Evolutionary conservation across 2,329 filamentous ascomycete genomes (phyloP).

Genomic region (Drechslerella coelobrocha): DNA sequence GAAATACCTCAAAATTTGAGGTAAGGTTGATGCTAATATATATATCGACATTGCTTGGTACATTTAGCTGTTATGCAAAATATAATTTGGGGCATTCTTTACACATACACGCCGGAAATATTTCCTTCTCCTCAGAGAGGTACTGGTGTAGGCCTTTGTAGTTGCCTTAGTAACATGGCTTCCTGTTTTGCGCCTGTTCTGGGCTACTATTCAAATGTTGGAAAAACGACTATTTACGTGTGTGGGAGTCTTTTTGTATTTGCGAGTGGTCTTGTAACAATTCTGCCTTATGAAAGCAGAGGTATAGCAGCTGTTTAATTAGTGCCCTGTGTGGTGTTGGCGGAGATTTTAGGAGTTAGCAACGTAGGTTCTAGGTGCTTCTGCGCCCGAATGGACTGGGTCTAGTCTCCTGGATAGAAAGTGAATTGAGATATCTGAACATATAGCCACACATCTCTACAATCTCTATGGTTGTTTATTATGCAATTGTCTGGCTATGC

Average conservation of each 20-base stretch:
- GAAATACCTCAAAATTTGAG: constrained; percentile 62
- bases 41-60: too few relatives aligned
- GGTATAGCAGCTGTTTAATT: constrained; percentile 68
- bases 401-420: too few relatives aligned
- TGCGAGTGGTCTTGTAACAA: constrained; percentile 70
- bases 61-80: constrained; percentile 77
- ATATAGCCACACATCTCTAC: too few relatives aligned
- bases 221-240: constrained; percentile 67
- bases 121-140: constrained; percentile 76
- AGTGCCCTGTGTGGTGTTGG: too few relatives aligned
- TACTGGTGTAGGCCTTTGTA: constrained; percentile 74
- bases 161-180: constrained; percentile 72
- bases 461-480: too few relatives aligned
- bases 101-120: constrained; percentile 78
- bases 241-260: constrained; percentile 76
- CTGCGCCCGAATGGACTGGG: too few relatives aligned
- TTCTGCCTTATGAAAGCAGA: constrained; percentile 75
- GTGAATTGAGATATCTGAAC: too few relatives aligned
- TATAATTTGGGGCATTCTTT: constrained; percentile 78
- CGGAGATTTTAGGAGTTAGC: too few relatives aligned
- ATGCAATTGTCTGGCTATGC: too few relatives aligned
- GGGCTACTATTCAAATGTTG: constrained; percentile 56
- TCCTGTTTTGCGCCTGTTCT: constrained; percentile 74
- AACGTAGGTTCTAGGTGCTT: too few relatives aligned
- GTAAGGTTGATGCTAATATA: constrained; percentile 61